These are phyloP conservation scores for Cladosporium sp. DNA, from an alignment of 2,329 filamentous ascomycete species.

Conservation along the genomic window DNA sequence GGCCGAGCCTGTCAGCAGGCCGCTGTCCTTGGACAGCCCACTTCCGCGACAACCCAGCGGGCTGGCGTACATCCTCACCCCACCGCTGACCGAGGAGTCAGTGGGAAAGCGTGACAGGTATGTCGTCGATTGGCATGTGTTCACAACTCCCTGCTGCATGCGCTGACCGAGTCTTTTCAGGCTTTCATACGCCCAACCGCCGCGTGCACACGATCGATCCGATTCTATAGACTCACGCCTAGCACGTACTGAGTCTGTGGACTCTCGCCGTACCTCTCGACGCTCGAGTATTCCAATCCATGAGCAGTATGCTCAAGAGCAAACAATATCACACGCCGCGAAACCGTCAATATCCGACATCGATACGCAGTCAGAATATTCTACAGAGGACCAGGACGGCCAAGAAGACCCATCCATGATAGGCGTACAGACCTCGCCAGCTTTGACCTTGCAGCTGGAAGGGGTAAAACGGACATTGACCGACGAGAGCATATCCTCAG, in stretches of 20 bases:
- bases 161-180: constrained; percentile 1
- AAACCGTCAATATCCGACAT: constrained; percentile 29
- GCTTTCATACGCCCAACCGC: constrained; percentile 9
- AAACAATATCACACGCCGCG: constrained; percentile 27
- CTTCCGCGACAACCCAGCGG: constrained; percentile 31
- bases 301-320: constrained; percentile 32
- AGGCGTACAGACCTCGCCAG: constrained; percentile 28
- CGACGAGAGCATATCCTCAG: constrained; percentile 30
- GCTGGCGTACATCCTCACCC: constrained; percentile 24
- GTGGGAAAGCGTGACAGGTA: constrained; percentile 16
- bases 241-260: constrained; percentile 24
- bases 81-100: constrained; percentile 35
- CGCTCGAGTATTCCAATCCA: constrained; percentile 29
- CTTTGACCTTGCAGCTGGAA: constrained; percentile 37
- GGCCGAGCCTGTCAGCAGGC: constrained; percentile 31
- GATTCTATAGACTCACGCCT: constrained; percentile 33
- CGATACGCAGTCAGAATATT: constrained; percentile 24
- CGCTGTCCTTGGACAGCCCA: constrained; percentile 36
- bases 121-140: constrained; percentile 1
- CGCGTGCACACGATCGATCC: constrained; percentile 26
- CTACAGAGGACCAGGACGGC: constrained; percentile 8
- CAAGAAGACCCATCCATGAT: constrained; percentile 26
- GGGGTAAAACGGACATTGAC: constrained; percentile 37
- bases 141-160: not conserved
- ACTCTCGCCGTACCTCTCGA: constrained; percentile 28